Conservation (phyloP, 192 early-diverging fungal genomes). For the Gamsiella multidivaricata region DNA sequence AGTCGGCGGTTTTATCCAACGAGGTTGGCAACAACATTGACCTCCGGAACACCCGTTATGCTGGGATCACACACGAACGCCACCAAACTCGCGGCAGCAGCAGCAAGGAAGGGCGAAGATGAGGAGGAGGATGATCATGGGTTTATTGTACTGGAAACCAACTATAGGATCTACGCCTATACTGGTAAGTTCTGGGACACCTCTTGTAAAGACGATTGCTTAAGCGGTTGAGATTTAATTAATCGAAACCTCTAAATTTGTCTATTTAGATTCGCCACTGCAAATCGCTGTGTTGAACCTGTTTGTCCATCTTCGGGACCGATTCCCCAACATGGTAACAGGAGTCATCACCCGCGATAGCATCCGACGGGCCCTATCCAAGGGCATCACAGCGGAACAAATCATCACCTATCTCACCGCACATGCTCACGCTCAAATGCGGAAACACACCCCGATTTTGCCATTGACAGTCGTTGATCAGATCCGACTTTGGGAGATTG, state of each 20-base stretch:
- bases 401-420: conserved; percentile 90
- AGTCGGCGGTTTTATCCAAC: conserved; percentile 88
- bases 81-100: conserved; percentile 30
- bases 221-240: too few relatives aligned
- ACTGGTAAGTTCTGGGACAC: conserved; percentile 64
- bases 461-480: conserved; percentile 96
- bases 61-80: conserved; percentile 53
- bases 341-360: conserved; percentile 90
- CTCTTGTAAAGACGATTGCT: neutral
- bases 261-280: conserved; percentile 79
- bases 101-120: conserved; percentile 24
- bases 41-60: conserved; percentile 74
- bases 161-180: conserved; percentile 95
- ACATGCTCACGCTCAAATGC: conserved; percentile 95
- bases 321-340: conserved; percentile 93
- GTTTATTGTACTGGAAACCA: conserved; percentile 95
- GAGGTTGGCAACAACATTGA: conserved; percentile 89
- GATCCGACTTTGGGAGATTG: conserved; percentile 96
- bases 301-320: conserved; percentile 84
- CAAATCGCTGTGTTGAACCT: conserved; percentile 94
- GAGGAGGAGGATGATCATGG: conserved; percentile 70
- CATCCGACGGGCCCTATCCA: conserved; percentile 80
- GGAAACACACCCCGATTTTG: conserved; percentile 80
- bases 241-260: too few relatives aligned
- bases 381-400: conserved; percentile 95